Evolutionary conservation across 2,329 filamentous ascomycete genomes (phyloP), one percentile per base, ranked within the genome.

Genomic region (Xylaria sp.): DNA sequence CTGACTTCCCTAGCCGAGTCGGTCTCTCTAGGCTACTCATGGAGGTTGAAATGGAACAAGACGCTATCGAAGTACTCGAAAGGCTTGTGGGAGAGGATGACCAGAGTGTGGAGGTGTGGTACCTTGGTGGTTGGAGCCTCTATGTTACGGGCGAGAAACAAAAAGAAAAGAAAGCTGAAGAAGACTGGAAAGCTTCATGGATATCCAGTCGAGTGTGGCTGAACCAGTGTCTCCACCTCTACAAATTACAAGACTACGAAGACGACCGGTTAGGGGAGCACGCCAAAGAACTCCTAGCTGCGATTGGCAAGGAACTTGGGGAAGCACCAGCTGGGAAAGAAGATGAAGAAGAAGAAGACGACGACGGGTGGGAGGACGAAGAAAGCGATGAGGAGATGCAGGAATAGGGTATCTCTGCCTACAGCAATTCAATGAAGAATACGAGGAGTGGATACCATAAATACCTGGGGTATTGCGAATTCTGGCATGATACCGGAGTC

Each of bases 41-140:
- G 86, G 96, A 98, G 82, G 92, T 93, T 18, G 91, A 91, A 71
- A 88, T 97, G 88, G 91, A 97, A 79, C 87, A 91, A 60, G 91
- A 95, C 70, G 95, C 96, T 0, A 88, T 97, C 66, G 88, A 92
- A 65, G 94, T 98, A 2, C 84, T 98, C 63, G 93, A 97, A 78
- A 86, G 93, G 63, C 84, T 99, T 62, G 89, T 97, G 47, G 85
- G 88, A 42, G 96, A 99, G 78, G 95, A 99, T 73, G 97, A 99
- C 78, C 87, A 92, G 77, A 97, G 95, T 79, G 92, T 99, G 23
- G 96, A 99, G 81, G 92, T 93, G 21, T 98, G 94, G 94, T 99
- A 99, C 82, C 86, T 99, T 5, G 96, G 96, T 51, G 97, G 96
- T 3, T 98, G 95, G 93, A 94, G 93, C 75, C 86, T 97, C 73